Evolutionary conservation across 2,329 filamentous ascomycete species (phyloP).

Genomic region (Ceratocystis alfenasii): DNA sequence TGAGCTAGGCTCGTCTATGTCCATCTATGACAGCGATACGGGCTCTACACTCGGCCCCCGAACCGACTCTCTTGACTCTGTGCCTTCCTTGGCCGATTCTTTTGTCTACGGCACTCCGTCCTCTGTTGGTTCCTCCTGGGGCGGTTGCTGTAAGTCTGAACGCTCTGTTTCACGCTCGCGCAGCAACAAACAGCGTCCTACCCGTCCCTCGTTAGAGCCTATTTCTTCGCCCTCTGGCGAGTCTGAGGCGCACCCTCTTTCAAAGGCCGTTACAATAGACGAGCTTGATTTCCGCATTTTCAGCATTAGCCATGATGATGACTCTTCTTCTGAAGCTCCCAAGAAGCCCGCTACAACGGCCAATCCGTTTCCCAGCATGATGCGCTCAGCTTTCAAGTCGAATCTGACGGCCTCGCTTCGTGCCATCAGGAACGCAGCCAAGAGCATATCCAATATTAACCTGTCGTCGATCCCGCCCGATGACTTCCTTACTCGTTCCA

Average conservation of each 20-base stretch:
- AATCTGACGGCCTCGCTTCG: constrained; percentile 56
- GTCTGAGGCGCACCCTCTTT: constrained; percentile 41
- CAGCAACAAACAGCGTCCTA: constrained; percentile 29
- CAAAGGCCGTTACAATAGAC: constrained; percentile 37
- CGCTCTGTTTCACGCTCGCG: constrained; percentile 21
- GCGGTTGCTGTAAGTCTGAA: constrained; percentile 27
- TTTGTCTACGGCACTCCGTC: constrained; percentile 39
- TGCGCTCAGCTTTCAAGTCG: constrained; percentile 47
- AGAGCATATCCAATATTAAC: constrained; percentile 50
- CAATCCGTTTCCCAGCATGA: constrained; percentile 18
- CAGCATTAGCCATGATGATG: constrained; percentile 22
- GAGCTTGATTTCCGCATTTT: constrained; percentile 32
- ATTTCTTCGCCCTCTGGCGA: constrained; percentile 44
- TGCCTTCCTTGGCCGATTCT: constrained; percentile 48
- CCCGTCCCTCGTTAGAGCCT: constrained; percentile 40
- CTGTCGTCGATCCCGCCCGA: constrained; percentile 53
- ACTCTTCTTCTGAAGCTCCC: background rate
- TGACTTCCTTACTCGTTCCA: constrained; percentile 54
- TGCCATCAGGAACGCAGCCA: constrained; percentile 51
- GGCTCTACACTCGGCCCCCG: constrained; percentile 40
- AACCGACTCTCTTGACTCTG: constrained; percentile 48
- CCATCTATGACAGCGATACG: constrained; percentile 37
- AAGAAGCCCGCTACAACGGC: background rate
- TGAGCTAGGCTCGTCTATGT: constrained; percentile 35
- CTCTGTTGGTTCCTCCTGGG: constrained; percentile 39